Base-by-base conservation (phyloP, 257 asterid genomes). In the Nyctanthes arbortristis region DNA sequence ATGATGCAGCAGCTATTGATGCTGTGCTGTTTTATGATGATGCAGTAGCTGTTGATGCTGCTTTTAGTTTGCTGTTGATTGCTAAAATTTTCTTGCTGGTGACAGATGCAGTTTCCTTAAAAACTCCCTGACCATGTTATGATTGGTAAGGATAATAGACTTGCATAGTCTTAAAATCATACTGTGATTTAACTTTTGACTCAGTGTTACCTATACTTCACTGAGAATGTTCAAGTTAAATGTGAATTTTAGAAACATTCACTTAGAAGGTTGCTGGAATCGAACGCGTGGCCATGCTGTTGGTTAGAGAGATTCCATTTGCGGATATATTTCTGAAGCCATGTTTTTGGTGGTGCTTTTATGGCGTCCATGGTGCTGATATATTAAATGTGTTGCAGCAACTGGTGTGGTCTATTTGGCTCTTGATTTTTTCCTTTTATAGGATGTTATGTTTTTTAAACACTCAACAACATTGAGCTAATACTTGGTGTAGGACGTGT, bases 1-100 rank as follows among this genome's bases (percentile, higher is more conserved):
- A 76, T 75, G 88, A 78, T 73, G 89, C 78, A 76, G 86, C 77
- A 78, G 82, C 78, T 70, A 65, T 74, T 74, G 88, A 74, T 84
- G 86, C 79, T 82, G 84, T 72, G 76, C 71, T 72, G 66, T 27
- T 30, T 49, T 49, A 49, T 22, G 85, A 75, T 81, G 84, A 81
- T 70, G 84, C 75, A 60, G 81, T 65, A 69, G 88, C 70, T 73
- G 86, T 77, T 55, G 85, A 62, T 82, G 88, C 81, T 78, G 84
- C 70, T 76, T 80, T 78, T 76, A 70, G 67, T 72, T 75, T 77
- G 87, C 80, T 82, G 87, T 78, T 72, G 77, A 75, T 80, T 82
- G 70, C 78, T 84, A 68, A 70, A 76, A 77, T 72, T 66, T 77
- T 80, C 32, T 69, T 74, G 77, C 67, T 80, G 88, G 75, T 74